Percentiles rank a stretch among this genome's conserved stretches.
phyloP scores from a whole-genome alignment of 1,139 yeast species.

The Zygoascus sp. region DNA sequence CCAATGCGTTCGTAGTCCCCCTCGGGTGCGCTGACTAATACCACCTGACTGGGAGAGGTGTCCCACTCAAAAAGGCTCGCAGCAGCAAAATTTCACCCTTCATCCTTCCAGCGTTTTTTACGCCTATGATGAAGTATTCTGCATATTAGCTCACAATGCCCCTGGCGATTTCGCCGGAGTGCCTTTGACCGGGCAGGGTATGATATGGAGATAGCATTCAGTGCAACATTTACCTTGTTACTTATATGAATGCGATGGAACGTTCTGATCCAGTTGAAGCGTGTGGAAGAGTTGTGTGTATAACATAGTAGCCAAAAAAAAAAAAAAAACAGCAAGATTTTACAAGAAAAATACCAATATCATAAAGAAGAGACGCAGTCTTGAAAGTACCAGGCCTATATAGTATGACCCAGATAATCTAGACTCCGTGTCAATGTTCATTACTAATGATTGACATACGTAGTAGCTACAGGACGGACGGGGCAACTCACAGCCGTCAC shows the following conservation, averaged over 20 bases:
- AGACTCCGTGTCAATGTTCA: too few relatives aligned
- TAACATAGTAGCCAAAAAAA: neutral
- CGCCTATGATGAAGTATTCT: constrained; percentile 34
- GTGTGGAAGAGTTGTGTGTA: too few relatives aligned
- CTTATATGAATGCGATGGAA: constrained; percentile 30
- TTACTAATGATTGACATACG: too few relatives aligned
- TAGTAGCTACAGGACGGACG: too few relatives aligned
- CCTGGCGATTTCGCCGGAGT: constrained; percentile 23
- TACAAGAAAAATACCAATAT: too few relatives aligned
- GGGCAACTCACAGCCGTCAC: too few relatives aligned
- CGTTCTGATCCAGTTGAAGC: constrained; percentile 27
- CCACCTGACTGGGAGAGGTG: neutral
- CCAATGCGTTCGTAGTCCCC: too few relatives aligned
- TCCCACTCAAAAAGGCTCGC: neutral
- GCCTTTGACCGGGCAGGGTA: constrained; percentile 42
- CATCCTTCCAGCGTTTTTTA: constrained; percentile 37
- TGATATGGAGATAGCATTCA: constrained; percentile 37
- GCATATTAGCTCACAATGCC: constrained; percentile 30
- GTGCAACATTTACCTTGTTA: constrained; percentile 38
- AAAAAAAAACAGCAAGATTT: neutral
- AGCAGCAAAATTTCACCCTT: constrained; percentile 15
- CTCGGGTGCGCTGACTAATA: neutral
- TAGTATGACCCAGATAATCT: too few relatives aligned
- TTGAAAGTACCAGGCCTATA: too few relatives aligned
- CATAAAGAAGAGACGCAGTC: too few relatives aligned